Evolutionary conservation across 345 rosid species (phyloP), one percentile per base, ranked within the genome.

Genomic region (Salix koriyanagi): DNA sequence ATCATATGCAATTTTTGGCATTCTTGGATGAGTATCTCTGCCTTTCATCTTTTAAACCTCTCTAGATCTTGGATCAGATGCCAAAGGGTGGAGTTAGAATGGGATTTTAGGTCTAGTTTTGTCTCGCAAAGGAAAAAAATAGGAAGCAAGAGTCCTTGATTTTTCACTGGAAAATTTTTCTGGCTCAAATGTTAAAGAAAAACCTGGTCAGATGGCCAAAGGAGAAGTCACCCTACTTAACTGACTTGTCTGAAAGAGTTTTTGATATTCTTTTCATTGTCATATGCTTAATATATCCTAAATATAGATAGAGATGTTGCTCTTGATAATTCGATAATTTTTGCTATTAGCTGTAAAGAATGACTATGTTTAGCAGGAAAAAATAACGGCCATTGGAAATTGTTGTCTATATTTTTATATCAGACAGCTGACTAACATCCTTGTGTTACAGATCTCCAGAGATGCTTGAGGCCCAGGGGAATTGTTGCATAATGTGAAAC

Each of bases 401-500:
- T 39, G 4, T 69, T 28, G 13, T 79, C 9, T 34, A 34, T 7
- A 54, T 21, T 42, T 76, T 39, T 69, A 12, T 3, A 28, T 75
- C n/a, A 34, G 50, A 72, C 13, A n/a, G 64, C 56, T 71, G 58
- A 67, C 54, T 9, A 23, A 19, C 46, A 7, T 52, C 1, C 23
- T 60, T 61, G 41, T 65, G 15, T 65, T 67, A 52, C 79, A 77
- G 84, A 70, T 60, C 81, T 70, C 81, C 81, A n/a, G 97, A 91
- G 77, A 90, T 89, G 93, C 85, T 87, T 0, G 94, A 88, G 64
- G 84, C 92, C 73, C 95, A 94, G 85, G 76, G 83, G 15, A 90
- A 87, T 82, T 94, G 98, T 79, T 82, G 91, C 84, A 82, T 91
- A 79, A 93, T 91, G 96, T 94, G 92, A 94, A 28, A 75, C 69